Conservation (phyloP, 345 rosid genomes). For the Heritiera littoralis region DNA sequence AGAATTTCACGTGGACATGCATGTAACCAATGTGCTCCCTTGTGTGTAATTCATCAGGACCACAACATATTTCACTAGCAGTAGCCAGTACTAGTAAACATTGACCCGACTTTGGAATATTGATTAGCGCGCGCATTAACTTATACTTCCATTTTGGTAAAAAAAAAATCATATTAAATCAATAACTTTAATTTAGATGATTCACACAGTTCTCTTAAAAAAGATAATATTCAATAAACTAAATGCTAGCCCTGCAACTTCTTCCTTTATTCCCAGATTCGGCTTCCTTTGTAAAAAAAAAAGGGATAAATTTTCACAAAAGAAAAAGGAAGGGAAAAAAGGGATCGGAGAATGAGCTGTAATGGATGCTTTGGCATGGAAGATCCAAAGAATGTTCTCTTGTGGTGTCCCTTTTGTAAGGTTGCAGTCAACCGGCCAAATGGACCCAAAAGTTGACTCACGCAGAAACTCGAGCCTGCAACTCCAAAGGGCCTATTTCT, state of each 20-base stretch:
- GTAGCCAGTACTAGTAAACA: not conserved
- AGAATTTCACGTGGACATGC: not conserved
- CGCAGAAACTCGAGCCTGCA: slow-evolving; percentile 30
- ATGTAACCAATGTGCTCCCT: not conserved
- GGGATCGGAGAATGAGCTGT: not conserved
- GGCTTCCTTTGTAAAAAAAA: not conserved
- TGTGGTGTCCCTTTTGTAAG: not conserved
- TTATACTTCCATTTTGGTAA: not conserved
- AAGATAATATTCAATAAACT: too few species aligned
- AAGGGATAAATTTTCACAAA: not conserved
- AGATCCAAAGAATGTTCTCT: slow-evolving; percentile 35
- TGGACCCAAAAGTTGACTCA: slow-evolving; percentile 18
- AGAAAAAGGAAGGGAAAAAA: not conserved
- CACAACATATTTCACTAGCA: not conserved
- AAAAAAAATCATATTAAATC: not conserved
- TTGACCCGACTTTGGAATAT: not conserved
- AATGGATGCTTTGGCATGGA: slow-evolving; percentile 23
- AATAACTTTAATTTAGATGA: not conserved
- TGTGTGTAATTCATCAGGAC: not conserved
- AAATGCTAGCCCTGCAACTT: too few species aligned
- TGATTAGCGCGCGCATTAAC: too few species aligned
- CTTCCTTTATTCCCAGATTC: too few species aligned
- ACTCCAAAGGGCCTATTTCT: not conserved
- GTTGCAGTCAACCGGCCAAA: slow-evolving; percentile 6
- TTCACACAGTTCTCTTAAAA: too few species aligned